Evolutionary conservation across 495 filamentous ascomycete species (phyloP).

Genomic region (Thermochaetoides thermophila): DNA sequence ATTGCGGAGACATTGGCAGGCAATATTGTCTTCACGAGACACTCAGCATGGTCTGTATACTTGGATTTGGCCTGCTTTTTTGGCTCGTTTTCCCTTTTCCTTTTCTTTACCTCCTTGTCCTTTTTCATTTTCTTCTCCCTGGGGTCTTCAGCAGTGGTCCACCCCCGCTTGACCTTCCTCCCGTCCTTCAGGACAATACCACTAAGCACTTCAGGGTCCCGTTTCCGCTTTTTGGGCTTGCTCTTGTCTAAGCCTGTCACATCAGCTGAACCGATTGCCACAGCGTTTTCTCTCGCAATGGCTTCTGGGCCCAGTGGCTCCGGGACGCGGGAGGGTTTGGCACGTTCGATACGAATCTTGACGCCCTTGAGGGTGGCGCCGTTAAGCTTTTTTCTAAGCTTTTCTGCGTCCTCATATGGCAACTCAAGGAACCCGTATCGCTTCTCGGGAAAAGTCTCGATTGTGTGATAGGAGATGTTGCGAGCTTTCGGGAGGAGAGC

Average conservation of each 20-base stretch:
- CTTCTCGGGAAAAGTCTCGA: constrained; percentile 79
- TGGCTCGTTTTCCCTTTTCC: constrained; percentile 38
- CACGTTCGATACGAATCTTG: constrained; percentile 72
- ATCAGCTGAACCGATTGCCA: constrained; percentile 17
- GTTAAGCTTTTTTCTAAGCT: constrained; percentile 84
- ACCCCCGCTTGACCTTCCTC: constrained; percentile 76
- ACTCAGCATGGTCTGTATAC: constrained; percentile 62
- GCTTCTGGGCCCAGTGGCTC: constrained; percentile 18
- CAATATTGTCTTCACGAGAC: constrained; percentile 69
- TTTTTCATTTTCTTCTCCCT: constrained; percentile 38
- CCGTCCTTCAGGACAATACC: constrained; percentile 59
- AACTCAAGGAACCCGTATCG: constrained; percentile 81
- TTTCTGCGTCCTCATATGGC: constrained; percentile 65
- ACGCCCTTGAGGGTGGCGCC: constrained; percentile 70
- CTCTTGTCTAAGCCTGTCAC: no score
- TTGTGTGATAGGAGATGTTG: constrained; percentile 67
- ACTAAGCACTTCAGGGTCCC: constrained; percentile 44
- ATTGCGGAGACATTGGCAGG: constrained; percentile 39
- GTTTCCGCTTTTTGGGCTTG: constrained; percentile 51
- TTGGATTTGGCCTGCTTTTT: constrained; percentile 50
- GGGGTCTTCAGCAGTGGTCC: constrained; percentile 55
- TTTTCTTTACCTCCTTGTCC: constrained; percentile 27
- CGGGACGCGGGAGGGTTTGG: constrained; percentile 38
- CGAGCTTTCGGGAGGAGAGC: constrained; percentile 48
- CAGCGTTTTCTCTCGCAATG: constrained; percentile 22